Evolutionary conservation across 495 filamentous ascomycete species (phyloP).

Genomic region (Neurospora sp.): DNA sequence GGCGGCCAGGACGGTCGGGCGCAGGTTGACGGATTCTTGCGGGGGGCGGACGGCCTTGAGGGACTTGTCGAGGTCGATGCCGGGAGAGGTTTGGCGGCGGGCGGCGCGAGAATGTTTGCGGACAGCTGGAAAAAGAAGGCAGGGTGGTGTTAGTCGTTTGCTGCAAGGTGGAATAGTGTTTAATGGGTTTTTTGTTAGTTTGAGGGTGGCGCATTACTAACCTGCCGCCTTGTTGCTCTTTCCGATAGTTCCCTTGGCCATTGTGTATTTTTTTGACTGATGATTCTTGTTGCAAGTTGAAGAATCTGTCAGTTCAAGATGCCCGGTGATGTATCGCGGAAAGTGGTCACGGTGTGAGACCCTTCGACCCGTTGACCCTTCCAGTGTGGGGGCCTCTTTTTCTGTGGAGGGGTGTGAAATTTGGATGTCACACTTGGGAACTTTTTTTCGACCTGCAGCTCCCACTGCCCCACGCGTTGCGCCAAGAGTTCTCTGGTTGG

Average conservation of each 20-base stretch:
- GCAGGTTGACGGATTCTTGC: slow-evolving; percentile 35
- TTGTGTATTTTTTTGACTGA: slow-evolving; percentile 7
- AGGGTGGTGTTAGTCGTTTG: not conserved
- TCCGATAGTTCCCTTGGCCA: slow-evolving; percentile 32
- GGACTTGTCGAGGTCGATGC: slow-evolving; percentile 68
- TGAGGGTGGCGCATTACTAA: slow-evolving; percentile 7
- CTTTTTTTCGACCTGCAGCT: not conserved
- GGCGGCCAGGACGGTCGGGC: slow-evolving; percentile 52
- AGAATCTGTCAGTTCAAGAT: not conserved
- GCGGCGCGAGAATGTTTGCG: slow-evolving; percentile 61
- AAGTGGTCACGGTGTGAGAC: not conserved
- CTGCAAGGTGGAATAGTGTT: not conserved
- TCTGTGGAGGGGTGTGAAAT: not conserved
- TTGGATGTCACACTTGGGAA: not conserved
- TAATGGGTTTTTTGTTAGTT: not conserved
- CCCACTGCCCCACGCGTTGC: not conserved
- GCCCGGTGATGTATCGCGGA: not conserved
- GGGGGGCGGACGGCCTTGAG: slow-evolving; percentile 52
- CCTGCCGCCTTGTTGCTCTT: slow-evolving; percentile 27
- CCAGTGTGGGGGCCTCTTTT: not conserved
- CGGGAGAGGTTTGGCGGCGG: slow-evolving; percentile 59
- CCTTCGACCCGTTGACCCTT: not conserved
- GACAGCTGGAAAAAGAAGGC: slow-evolving; percentile 20
- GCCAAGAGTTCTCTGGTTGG: not conserved
- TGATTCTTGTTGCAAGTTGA: not conserved